A percentile compares a stretch with the other conserved stretches of the same genome.
phyloP scores from a whole-genome alignment of 1,139 yeast genomes.

The Nadsonia starkeyi-henricii region DNA sequence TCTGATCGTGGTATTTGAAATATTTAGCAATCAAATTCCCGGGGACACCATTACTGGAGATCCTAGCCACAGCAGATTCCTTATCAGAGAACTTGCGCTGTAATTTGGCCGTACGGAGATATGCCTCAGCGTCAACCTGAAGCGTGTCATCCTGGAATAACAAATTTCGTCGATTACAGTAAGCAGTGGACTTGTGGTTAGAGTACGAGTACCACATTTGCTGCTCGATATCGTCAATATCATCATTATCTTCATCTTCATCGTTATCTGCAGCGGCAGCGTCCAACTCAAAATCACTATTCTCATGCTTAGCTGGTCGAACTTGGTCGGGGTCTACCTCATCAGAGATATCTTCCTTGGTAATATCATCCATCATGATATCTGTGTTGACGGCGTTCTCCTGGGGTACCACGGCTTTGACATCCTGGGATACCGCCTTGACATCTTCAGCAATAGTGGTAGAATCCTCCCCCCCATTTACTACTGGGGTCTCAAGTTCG shows the following conservation, averaged over 20 bases:
- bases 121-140: slow-evolving; percentile 55
- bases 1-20: not conserved
- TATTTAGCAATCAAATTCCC: not conserved
- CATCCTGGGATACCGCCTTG: slow-evolving; percentile 12
- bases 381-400: slow-evolving; percentile 1
- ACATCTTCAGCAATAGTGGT: slow-evolving; percentile 6
- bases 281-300: slow-evolving; percentile 7
- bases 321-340: not conserved
- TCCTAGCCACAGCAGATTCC: not conserved
- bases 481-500: too few relatives aligned
- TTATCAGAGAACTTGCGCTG: slow-evolving; percentile 23
- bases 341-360: not conserved
- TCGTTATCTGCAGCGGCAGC: slow-evolving; percentile 12
- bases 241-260: slow-evolving; percentile 32
- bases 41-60: not conserved
- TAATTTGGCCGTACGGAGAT: slow-evolving; percentile 21
- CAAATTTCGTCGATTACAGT: slow-evolving; percentile 54
- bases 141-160: slow-evolving; percentile 47
- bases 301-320: slow-evolving; percentile 6
- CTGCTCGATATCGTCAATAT: slow-evolving; percentile 46
- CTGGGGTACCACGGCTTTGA: too few relatives aligned
- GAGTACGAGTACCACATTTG: slow-evolving; percentile 44
- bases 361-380: not conserved
- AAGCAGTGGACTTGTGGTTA: slow-evolving; percentile 42
- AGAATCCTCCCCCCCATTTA: too few relatives aligned